phyloP scores from a whole-genome alignment of 371 early-diverging fungal genomes.

The Rhizopus microsporus region DNA sequence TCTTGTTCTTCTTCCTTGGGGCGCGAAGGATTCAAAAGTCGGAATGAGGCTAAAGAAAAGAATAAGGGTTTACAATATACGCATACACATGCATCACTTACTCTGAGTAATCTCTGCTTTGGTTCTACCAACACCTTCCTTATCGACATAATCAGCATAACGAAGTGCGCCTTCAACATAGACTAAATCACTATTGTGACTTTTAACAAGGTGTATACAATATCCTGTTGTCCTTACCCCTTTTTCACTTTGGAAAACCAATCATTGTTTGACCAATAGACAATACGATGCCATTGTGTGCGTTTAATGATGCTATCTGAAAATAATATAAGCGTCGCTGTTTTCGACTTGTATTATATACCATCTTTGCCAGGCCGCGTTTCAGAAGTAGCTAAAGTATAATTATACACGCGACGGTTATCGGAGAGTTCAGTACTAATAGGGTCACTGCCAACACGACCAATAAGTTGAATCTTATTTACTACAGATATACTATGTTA shows the following conservation, averaged over 20 bases:
- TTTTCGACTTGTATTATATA: conserved; percentile 5
- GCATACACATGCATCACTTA: conserved; percentile 21
- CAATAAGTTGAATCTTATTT: conserved; percentile 60
- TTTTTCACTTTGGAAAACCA: conserved; percentile 56
- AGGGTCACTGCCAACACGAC: conserved; percentile 59
- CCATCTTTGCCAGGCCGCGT: conserved; percentile 57
- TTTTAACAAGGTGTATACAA: neutral
- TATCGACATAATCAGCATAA: conserved; percentile 61
- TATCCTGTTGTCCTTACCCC: conserved; percentile 32
- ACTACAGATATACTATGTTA: conserved; percentile 18
- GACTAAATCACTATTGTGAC: conserved; percentile 49
- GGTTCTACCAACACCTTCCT: conserved; percentile 59
- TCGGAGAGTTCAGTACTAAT: conserved; percentile 35
- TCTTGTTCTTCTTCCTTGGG: conserved; percentile 10
- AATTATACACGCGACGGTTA: conserved; percentile 53
- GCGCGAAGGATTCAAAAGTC: conserved; percentile 18
- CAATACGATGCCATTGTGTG: conserved; percentile 65
- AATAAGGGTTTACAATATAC: neutral
- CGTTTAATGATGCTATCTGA: conserved; percentile 60
- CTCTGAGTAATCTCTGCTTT: conserved; percentile 60
- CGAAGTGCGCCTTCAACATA: conserved; percentile 65
- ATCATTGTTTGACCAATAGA: conserved; percentile 47
- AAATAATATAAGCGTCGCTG: neutral
- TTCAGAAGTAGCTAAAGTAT: conserved; percentile 63
- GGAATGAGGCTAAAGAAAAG: conserved; percentile 12